Base-by-base conservation (phyloP, 805 yeast species). In the Naumovozyma baii region DNA sequence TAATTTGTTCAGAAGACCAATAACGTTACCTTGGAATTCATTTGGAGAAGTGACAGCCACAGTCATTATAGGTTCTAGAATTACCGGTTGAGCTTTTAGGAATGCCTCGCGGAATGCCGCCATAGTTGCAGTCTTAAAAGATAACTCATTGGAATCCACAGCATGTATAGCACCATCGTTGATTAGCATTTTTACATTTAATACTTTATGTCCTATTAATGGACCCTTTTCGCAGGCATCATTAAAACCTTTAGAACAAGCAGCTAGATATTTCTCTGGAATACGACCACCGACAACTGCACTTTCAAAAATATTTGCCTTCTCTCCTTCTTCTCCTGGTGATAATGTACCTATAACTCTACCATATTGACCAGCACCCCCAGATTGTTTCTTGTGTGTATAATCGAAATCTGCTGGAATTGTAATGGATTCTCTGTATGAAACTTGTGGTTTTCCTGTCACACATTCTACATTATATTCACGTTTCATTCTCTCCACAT, bases 361-460 rank as follows among this genome's bases (percentile, higher is more conserved):
- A 65, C 95, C 98, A 61, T 79, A 92, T 72, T 92, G 99, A 68
- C 99, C 99, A 49, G 97, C 94, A 76, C 99, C 99, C 65, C 99
- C 99, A 58, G 90, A 76, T 70, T 92, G 99, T 62, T 87, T 90
- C 75, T 92, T 92, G 72, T 90, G 97, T 20, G 95, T 82, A 68
- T 81, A 86, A 62, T 92, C 97, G 57, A 92, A 90, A 12, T 77
- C 70, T 22, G 90, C 73, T 32, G 83, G 68, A 2, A 73, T 61
- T 29, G 83, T 68, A 49, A 90, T 78, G 31, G 97, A 82, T 68
- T 92, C 99, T 66, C 99, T 80, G 69, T 92, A 92, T 14, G 98
- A 86, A 31, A 92, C 99, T 70, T 88, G 95, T 36, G 99, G 99
- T 65, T 83, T 81, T 62, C 99, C 98, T 43, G 96, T 90, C 30